phyloP scores from a whole-genome alignment of 2,329 filamentous ascomycete species.

The Drechslerella dactyloides region DNA sequence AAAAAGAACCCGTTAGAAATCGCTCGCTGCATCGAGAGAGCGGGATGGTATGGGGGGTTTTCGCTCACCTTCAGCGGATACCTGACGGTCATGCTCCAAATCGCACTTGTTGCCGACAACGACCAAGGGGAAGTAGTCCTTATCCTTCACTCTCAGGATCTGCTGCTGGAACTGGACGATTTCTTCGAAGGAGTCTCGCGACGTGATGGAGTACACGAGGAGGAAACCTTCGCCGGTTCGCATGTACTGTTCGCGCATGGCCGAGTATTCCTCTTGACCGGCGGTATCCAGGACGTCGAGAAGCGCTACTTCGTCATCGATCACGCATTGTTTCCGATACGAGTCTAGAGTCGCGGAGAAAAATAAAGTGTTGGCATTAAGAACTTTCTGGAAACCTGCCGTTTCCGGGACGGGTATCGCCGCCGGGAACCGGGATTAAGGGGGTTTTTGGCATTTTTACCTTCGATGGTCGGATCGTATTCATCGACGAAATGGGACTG shows the following conservation, averaged over 20 bases:
- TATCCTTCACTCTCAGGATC: slow-evolving; percentile 97
- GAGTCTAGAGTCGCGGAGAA: slow-evolving; percentile 84
- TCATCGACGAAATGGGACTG: slow-evolving; percentile 98
- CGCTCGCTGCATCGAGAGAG: slow-evolving; percentile 1
- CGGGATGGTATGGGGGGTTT: background rate
- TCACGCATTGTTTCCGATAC: slow-evolving; percentile 99
- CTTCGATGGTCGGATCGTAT: slow-evolving; percentile 99
- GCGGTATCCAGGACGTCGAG: slow-evolving; percentile 98
- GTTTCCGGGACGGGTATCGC: slow-evolving; percentile 2
- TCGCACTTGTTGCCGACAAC: slow-evolving; percentile 99
- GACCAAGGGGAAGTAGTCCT: slow-evolving; percentile 99
- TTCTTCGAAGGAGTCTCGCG: slow-evolving; percentile 95
- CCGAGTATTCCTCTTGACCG: slow-evolving; percentile 98
- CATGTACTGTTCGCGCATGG: slow-evolving; percentile 99
- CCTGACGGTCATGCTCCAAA: slow-evolving; percentile 88
- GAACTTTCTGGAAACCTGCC: slow-evolving; percentile 6
- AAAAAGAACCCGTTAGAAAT: slow-evolving; percentile 15
- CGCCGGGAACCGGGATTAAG: background rate
- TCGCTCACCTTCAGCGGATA: slow-evolving; percentile 83
- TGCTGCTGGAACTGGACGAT: slow-evolving; percentile 99
- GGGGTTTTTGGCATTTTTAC: slow-evolving; percentile 64
- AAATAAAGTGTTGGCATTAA: slow-evolving; percentile 52
- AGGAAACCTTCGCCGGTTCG: slow-evolving; percentile 97
- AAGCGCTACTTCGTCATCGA: slow-evolving; percentile 96
- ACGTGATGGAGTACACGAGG: slow-evolving; percentile 97